Conservation (phyloP, 1,139 yeast genomes). For the Scheffersomyces segobiensis region DNA sequence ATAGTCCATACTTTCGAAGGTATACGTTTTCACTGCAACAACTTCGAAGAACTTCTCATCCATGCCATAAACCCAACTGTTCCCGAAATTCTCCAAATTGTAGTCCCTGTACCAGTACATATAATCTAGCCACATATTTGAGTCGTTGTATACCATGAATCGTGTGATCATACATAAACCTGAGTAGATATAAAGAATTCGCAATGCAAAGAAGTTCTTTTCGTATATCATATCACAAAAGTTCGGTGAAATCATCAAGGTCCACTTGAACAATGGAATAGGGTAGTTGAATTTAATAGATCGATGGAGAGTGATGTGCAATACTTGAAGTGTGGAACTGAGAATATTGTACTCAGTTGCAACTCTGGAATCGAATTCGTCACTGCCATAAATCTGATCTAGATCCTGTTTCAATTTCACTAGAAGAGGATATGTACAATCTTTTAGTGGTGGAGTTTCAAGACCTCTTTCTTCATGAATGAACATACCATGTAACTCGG, state of each 20-base stretch:
- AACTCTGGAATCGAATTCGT: conserved; percentile 8
- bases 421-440: conserved; percentile 18
- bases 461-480: conserved; percentile 4
- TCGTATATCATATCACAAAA: conserved; percentile 20
- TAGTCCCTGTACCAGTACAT: conserved; percentile 22
- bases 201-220: conserved; percentile 24
- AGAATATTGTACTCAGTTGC: conserved; percentile 8
- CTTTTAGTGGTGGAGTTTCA: conserved; percentile 1
- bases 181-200: conserved; percentile 24
- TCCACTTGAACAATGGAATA: conserved; percentile 29
- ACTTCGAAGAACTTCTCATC: conserved; percentile 16
- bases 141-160: conserved; percentile 19
- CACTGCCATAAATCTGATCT: conserved; percentile 4
- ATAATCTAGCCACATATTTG: conserved; percentile 30
- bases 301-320: conserved; percentile 15
- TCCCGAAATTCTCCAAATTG: conserved; percentile 10
- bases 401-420: conserved; percentile 13
- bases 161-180: conserved; percentile 19
- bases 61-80: conserved; percentile 15
- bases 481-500: conserved; percentile 8
- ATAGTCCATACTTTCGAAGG: conserved; percentile 4
- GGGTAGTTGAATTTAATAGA: conserved; percentile 22
- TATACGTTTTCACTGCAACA: conserved; percentile 1
- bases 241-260: conserved; percentile 18
- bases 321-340: conserved; percentile 10